Evolutionary conservation across 2,329 filamentous ascomycete species (phyloP), one percentile per base, ranked within the genome.

Genomic region (Fusarium musae): DNA sequence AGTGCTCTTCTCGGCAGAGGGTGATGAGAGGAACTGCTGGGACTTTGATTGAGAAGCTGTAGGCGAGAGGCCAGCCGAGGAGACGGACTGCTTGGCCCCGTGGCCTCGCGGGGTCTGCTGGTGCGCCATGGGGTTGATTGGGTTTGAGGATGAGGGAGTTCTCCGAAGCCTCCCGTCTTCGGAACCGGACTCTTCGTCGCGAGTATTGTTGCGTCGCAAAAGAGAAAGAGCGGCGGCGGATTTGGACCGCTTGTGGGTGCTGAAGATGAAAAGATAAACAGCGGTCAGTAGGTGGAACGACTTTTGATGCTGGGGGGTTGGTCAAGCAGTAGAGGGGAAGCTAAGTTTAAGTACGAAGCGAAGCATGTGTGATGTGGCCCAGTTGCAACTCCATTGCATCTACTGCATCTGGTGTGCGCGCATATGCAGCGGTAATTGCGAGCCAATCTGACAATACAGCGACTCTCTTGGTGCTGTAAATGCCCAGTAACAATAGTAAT

Each of bases 161-260:
- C 61, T 82, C 79, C 50, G 79, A 62, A 80, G 82, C 72, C 83
- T 85, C 71, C 84, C 84, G 80, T 88, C 87, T 77, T 88, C 85
- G 60, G 82, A 83, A 72, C 87, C 86, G 66, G 88, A 88, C 76
- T 89, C 87, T 78, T 88, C 85, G 75, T 85, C 84, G 71, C 84
- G 83, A 71, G 81, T 82, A 60, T 87, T 86, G 76, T 84, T 87
- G 72, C 87, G 85, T 69, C 88, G 84, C 79, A 91, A 80, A 78
- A 91, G 79, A 79, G 88, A 84, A 73, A 90, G 80, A 52, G 87
- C 84, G 57, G 84, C 83, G 44, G 86, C 76, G 58, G 85, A 89
- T 79, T 87, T 90, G 63, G 88, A 87, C 69, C 86, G 87, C 81
- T 86, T 88, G 77, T 89, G 88, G 67, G 60, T 72, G 72, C 75